Evolutionary conservation across 164 flowering plant species (phyloP), one percentile per base, ranked within the genome.

Genomic region (Protea cynaroides): DNA sequence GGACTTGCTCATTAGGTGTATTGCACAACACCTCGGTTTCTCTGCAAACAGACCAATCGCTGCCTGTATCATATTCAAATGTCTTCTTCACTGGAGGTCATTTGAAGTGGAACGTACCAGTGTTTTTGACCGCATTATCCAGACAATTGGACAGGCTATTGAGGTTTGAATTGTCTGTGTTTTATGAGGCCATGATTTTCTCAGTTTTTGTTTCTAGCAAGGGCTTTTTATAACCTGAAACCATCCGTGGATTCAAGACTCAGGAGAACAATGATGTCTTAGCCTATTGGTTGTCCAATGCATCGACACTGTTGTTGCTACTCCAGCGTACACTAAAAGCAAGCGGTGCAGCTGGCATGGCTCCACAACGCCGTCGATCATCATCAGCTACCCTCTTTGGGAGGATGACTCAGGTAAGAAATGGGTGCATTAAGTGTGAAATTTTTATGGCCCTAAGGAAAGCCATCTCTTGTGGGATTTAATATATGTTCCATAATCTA

Each of bases 31-130:
- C 75, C 75, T 92, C 43, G 99, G 98, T 49, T 95, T 92, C 71
- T 47, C 92, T 22, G 91, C 86, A 57, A 85, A 76, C 75, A 84
- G 92, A 73, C 99, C 99, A 1, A 79, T 90, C 63, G 97, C 98
- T 69, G 99, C 99, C 40, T 95, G 99, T 69, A 82, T 90, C 55
- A 92, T 90, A 49, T 95, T 90, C 76, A 95, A 95, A 74, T 95
- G 97, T 80, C 97, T 95, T 67, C 73, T 95, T 59, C 99, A 92
- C 14, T 95, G 99, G 99, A 79, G 98, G 78, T 95, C 97, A 29
- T 95, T 95, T 80, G 99, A 95, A 80, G 98, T 90, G 62, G 99
- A 95, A 70, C 74, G 97, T 14, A 95, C 99, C 22, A 90, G 92
- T 71, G 87, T 95, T 23, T 95, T 95, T 78, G 98, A 95, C 77